A percentile compares a stretch with the other conserved stretches of the same genome.
Conservation (phyloP, 768 basidiomycete species). For the Heimioporus sp. region DNA sequence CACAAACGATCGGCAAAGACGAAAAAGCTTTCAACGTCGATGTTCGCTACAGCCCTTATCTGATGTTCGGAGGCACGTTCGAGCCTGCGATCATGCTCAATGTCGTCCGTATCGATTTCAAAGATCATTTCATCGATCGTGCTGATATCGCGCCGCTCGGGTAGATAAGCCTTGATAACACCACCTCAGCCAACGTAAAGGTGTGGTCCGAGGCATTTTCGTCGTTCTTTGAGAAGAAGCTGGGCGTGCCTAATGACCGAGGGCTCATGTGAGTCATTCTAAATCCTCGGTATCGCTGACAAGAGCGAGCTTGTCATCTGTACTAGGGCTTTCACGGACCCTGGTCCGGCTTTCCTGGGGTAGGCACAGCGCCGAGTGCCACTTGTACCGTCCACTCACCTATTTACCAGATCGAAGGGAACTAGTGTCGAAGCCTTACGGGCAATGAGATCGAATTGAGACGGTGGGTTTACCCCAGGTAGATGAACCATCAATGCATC, state of each 20-base stretch:
- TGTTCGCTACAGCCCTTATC: constrained; percentile 54
- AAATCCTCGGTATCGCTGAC: not conserved
- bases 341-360: constrained; percentile 25
- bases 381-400: not conserved
- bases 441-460: not conserved
- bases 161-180: constrained; percentile 58
- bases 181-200: constrained; percentile 45
- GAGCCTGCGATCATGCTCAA: constrained; percentile 63
- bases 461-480: too few species aligned
- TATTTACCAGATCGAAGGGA: constrained; percentile 10
- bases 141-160: not conserved
- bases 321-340: constrained; percentile 26
- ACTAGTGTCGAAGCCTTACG: constrained; percentile 10
- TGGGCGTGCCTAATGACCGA: constrained; percentile 48
- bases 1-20: constrained; percentile 53
- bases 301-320: not conserved
- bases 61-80: constrained; percentile 60
- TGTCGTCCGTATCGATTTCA: constrained; percentile 44
- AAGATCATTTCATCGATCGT: not conserved
- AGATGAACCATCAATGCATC: not conserved
- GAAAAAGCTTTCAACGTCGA: constrained; percentile 53
- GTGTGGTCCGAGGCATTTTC: constrained; percentile 56
- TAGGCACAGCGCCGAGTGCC: constrained; percentile 1
- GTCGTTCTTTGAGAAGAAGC: constrained; percentile 50
- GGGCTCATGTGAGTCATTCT: constrained; percentile 53